These are phyloP conservation scores for Xylaria palmicola DNA, from an alignment of 495 filamentous ascomycete genomes.

Conservation along the genomic window DNA sequence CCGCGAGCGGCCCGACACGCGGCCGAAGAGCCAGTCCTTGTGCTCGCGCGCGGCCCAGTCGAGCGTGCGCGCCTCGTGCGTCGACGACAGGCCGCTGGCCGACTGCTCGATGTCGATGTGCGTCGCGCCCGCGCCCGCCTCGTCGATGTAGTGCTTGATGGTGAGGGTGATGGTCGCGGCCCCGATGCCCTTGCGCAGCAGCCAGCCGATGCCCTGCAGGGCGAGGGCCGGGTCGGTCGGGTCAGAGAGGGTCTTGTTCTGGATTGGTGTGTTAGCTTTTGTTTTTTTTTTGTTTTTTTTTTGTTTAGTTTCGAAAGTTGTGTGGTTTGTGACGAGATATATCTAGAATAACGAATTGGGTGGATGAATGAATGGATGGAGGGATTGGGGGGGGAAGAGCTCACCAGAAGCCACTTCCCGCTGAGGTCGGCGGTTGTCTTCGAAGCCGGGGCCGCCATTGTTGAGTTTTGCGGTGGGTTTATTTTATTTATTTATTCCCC, in stretches of 20 bases:
- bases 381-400: slow-evolving; percentile 11
- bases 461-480: slow-evolving; percentile 26
- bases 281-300: not conserved
- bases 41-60: slow-evolving; percentile 72
- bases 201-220: slow-evolving; percentile 82
- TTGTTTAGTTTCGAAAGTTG: no score
- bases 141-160: slow-evolving; percentile 59
- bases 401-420: slow-evolving; percentile 79
- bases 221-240: slow-evolving; percentile 67
- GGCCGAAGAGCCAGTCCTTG: slow-evolving; percentile 79
- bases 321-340: no score
- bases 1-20: slow-evolving; percentile 60
- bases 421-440: slow-evolving; percentile 71
- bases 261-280: not conserved
- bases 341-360: no score
- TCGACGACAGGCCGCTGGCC: slow-evolving; percentile 70
- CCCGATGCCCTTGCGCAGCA: slow-evolving; percentile 72
- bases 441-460: slow-evolving; percentile 79
- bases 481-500: not conserved
- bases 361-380: not conserved
- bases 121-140: slow-evolving; percentile 39
- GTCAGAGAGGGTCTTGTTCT: slow-evolving; percentile 82
- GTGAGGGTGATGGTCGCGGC: slow-evolving; percentile 71
- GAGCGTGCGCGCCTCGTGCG: slow-evolving; percentile 66
- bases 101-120: slow-evolving; percentile 84